Conservation (phyloP, 495 filamentous ascomycete species). For the Podospora pseudocomata region DNA sequence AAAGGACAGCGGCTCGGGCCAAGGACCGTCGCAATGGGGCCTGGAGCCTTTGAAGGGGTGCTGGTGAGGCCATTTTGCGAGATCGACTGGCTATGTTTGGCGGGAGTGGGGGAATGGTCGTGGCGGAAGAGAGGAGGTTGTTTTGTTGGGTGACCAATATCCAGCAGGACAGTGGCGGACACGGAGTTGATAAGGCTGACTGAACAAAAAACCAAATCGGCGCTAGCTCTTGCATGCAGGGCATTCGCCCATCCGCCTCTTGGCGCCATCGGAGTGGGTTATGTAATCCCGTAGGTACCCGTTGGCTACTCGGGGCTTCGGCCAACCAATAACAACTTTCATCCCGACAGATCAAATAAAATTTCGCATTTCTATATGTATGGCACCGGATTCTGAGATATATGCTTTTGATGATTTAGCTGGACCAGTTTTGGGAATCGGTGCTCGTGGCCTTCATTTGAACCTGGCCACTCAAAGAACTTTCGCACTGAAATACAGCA, state of each 20-base stretch:
- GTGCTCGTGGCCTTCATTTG: no score
- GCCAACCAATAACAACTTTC: background rate
- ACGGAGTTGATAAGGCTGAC: slow-evolving; percentile 12
- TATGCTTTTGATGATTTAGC: no score
- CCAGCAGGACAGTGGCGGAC: background rate
- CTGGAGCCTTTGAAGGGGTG: slow-evolving; percentile 32
- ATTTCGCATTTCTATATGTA: no score
- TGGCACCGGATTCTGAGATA: no score
- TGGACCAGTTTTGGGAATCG: no score
- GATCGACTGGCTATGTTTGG: background rate
- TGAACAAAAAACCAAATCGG: slow-evolving; percentile 13
- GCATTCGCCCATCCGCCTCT: slow-evolving; percentile 8
- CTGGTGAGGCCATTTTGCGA: slow-evolving; percentile 29
- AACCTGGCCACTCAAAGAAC: no score
- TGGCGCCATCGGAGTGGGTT: slow-evolving; percentile 19
- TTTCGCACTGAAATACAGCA: background rate
- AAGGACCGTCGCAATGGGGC: slow-evolving; percentile 32
- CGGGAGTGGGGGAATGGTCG: background rate
- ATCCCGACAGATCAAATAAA: no score
- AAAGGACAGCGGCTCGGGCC: slow-evolving; percentile 23
- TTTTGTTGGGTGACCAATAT: slow-evolving; percentile 4
- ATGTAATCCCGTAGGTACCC: slow-evolving; percentile 24
- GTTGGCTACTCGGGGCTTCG: slow-evolving; percentile 16
- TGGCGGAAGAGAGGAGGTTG: background rate
- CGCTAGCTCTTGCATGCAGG: background rate